Evolutionary conservation across 2,329 filamentous ascomycete species (phyloP).

Genomic region (Canariomyces notabilis): DNA sequence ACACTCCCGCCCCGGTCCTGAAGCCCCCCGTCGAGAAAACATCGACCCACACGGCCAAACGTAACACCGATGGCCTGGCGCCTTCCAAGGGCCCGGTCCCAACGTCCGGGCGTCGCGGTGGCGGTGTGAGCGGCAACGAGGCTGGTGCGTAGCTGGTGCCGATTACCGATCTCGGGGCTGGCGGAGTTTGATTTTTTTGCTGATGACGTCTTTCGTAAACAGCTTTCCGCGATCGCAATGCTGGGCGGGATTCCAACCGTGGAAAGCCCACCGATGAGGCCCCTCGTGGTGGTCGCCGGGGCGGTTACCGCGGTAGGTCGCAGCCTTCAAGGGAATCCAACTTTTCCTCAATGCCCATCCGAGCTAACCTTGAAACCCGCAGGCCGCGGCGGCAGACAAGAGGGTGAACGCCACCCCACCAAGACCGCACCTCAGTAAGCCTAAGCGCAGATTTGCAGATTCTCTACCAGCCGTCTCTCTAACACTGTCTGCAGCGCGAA

Average conservation of each 20-base stretch:
- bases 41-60: conserved; percentile 69
- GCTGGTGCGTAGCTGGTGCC: conserved; percentile 61
- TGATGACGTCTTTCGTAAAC: conserved; percentile 20
- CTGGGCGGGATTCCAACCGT: conserved; percentile 78
- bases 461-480: conserved; percentile 2
- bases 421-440: conserved; percentile 45
- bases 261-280: conserved; percentile 69
- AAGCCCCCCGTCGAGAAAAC: conserved; percentile 90
- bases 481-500: conserved; percentile 48
- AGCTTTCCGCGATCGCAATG: conserved; percentile 89
- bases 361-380: conserved; percentile 7
- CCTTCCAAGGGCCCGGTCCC: conserved; percentile 39
- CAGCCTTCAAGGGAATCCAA: neutral
- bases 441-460: neutral
- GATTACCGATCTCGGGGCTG: neutral
- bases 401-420: conserved; percentile 53
- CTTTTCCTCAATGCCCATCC: no score
- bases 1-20: conserved; percentile 73
- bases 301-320: conserved; percentile 46
- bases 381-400: conserved; percentile 53
- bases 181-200: conserved; percentile 6
- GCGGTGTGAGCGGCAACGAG: conserved; percentile 69
- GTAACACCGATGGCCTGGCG: conserved; percentile 74
- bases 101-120: conserved; percentile 46
- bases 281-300: conserved; percentile 51